Conservation (phyloP, 2,329 filamentous ascomycete genomes). For the Cladobotryum mycophilum region DNA sequence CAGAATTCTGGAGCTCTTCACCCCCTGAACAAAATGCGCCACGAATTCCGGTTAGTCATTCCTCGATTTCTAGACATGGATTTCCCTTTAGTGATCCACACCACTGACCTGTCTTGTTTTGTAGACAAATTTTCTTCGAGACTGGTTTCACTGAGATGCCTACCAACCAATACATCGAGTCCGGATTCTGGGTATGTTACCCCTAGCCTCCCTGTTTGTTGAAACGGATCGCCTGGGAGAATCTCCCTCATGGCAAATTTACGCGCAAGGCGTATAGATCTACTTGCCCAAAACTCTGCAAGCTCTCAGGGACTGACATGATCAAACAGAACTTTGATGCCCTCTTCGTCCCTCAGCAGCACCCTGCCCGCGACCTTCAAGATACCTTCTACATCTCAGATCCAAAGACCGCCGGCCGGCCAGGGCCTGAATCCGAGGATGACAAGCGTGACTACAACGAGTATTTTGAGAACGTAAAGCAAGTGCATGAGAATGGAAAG, state of each 20-base stretch:
- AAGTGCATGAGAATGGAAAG: conserved; percentile 85
- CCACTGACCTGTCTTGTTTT: neutral
- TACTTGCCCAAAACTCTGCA: neutral
- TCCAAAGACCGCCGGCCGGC: conserved; percentile 66
- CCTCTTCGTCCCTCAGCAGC: conserved; percentile 94
- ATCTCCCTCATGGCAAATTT: neutral
- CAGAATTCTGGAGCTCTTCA: conserved; percentile 57
- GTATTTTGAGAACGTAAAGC: conserved; percentile 83
- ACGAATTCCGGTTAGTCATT: conserved; percentile 64
- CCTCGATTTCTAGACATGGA: fast-evolving
- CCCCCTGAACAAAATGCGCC: conserved; percentile 86
- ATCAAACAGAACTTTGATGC: conserved; percentile 71
- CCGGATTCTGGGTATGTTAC: conserved; percentile 72
- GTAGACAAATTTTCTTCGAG: conserved; percentile 86
- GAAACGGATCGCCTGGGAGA: neutral
- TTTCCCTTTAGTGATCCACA: too few relatives aligned
- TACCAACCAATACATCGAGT: conserved; percentile 87
- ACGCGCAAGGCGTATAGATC: too few relatives aligned
- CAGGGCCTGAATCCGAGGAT: conserved; percentile 48
- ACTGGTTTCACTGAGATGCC: conserved; percentile 99
- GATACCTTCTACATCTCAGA: conserved; percentile 99
- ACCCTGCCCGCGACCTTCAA: conserved; percentile 93
- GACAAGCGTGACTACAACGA: conserved; percentile 64
- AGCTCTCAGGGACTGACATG: neutral
- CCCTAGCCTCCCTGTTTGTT: neutral